Evolutionary conservation across 2,329 filamentous ascomycete species (phyloP), one percentile per base, ranked within the genome.

Genomic region (Penicillium hordei): DNA sequence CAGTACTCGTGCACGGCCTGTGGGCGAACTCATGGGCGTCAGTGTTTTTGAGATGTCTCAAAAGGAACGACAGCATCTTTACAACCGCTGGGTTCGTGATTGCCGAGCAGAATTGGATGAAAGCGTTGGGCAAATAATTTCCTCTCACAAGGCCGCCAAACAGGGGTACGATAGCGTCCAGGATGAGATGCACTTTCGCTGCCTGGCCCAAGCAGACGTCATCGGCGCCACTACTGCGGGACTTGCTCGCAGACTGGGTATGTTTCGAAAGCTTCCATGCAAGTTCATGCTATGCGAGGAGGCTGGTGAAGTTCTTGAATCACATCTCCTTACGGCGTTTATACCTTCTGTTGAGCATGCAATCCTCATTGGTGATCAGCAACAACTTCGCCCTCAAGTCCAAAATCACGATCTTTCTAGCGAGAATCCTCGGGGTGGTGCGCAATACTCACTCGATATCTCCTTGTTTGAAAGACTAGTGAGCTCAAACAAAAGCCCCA

Each of bases 221-320:
- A 81, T 86, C 42, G 83, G 83, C 0, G 65, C 84, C 4, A 85
- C 82, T 0, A 84, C 83, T 0, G 77, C 76, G 1, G 83, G 82
- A 0, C 65, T 85, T 0, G 82, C 83, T 4, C 68, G 71, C 23
- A 75, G 76, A 10, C 72, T 84, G 2, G 67, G 75, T 0, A 60
- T 79, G 13, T 71, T 85, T 0, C 76, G 75, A n/a, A 71, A 73
- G 15, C 63, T 83, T 1, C 68, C 65, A 27, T 72, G 73, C 9
- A 76, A 76, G 45, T 75, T 79, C 0, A 58, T 79, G 7, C 56
- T 79, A 0, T 77, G 72, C 42, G 76, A 79, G 64, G 78, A 80
- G 58, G 78, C 77, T 0, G 77, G 75, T 0, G 75, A 79, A 56
- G 72, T 79, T 0, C 52, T 78, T 1, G 78, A 79, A 57, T 62